Percentiles rank a stretch among this genome's conserved stretches.
phyloP scores from a whole-genome alignment of 2,329 filamentous ascomycete genomes.

The Xylariaceae sp. region DNA sequence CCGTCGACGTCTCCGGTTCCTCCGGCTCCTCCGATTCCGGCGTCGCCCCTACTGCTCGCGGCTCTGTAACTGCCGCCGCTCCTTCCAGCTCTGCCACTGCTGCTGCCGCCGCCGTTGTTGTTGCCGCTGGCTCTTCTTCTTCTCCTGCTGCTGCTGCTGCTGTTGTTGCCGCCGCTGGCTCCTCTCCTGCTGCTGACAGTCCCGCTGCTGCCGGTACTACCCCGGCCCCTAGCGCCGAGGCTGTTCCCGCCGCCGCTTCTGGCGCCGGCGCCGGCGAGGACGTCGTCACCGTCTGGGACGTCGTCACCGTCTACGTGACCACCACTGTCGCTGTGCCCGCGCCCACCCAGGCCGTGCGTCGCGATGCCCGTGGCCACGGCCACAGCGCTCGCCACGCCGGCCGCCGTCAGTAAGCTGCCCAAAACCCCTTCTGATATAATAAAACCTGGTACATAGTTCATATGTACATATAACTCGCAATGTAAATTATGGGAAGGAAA shows the following conservation, averaged over 20 bases:
- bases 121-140: neutral
- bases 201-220: no score
- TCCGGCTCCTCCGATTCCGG: neutral
- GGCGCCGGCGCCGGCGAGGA: slow-evolving; percentile 24
- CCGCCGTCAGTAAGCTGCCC: neutral
- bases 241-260: slow-evolving; percentile 8
- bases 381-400: slow-evolving; percentile 23
- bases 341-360: slow-evolving; percentile 20
- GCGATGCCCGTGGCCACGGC: slow-evolving; percentile 22
- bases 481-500: no score
- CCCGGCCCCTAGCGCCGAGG: slow-evolving; percentile 20
- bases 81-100: neutral
- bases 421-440: neutral
- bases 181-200: neutral
- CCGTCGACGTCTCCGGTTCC: slow-evolving; percentile 11
- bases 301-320: slow-evolving; percentile 40
- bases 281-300: slow-evolving; percentile 39
- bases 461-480: neutral
- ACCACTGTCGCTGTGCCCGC: slow-evolving; percentile 17
- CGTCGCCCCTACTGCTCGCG: no score
- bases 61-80: no score
- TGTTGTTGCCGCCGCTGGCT: no score
- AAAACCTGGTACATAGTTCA: neutral
- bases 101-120: neutral
- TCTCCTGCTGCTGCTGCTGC: no score